Evolutionary conservation across 176 grass and related monocot species (phyloP).

Genomic region (Olyra latifolia): DNA sequence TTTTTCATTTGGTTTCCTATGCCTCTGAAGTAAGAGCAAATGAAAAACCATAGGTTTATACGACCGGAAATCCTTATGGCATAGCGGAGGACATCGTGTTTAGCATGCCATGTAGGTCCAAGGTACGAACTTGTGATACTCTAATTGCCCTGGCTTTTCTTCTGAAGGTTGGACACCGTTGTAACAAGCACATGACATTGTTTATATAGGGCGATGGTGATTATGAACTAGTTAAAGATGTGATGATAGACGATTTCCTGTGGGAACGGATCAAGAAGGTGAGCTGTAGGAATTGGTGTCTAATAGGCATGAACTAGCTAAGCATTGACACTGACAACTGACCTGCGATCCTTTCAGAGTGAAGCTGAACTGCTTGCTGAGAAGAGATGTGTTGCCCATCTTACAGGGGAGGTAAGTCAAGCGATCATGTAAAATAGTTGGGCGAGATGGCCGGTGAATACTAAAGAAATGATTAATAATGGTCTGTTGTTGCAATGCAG

Average conservation of each 20-base stretch:
- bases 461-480: neutral
- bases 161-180: neutral
- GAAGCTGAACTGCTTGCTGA: slow-evolving; percentile 94
- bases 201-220: slow-evolving; percentile 76
- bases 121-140: slow-evolving; percentile 32
- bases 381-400: slow-evolving; percentile 94
- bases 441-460: neutral
- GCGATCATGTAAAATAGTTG: neutral
- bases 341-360: slow-evolving; percentile 53
- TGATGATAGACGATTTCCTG: slow-evolving; percentile 84
- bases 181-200: neutral
- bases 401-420: slow-evolving; percentile 85
- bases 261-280: slow-evolving; percentile 89
- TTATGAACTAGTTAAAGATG: slow-evolving; percentile 80
- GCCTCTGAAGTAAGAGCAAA: slow-evolving; percentile 12
- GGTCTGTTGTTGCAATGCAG: slow-evolving; percentile 40
- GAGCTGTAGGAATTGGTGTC: neutral
- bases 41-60: slow-evolving; percentile 70
- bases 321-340: neutral
- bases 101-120: slow-evolving; percentile 95
- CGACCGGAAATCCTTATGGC: slow-evolving; percentile 81
- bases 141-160: neutral
- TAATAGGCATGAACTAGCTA: neutral
- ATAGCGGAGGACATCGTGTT: slow-evolving; percentile 91
- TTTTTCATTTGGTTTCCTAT: neutral